These are phyloP conservation scores for Ormosia semicastrata DNA, from an alignment of 306 rosid genomes.

Conservation along the genomic window DNA sequence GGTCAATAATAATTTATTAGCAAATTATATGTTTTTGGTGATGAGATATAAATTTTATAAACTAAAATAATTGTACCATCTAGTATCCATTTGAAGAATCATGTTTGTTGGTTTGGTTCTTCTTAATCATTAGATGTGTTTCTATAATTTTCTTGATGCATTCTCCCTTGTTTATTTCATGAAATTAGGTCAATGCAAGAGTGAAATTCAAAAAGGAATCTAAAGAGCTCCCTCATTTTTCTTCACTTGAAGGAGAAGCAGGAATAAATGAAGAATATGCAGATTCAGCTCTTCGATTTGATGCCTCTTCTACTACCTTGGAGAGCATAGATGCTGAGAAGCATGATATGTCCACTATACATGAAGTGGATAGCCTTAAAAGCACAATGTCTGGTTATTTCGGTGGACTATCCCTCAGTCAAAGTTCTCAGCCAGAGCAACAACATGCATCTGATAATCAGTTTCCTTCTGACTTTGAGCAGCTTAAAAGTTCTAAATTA, in stretches of 20 bases:
- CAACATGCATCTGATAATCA: slow-evolving; percentile 55
- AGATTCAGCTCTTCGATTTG: slow-evolving; percentile 77
- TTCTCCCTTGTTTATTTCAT: slow-evolving; percentile 29
- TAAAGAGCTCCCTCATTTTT: slow-evolving; percentile 39
- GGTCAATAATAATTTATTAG: neutral
- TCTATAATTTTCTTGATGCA: slow-evolving; percentile 6
- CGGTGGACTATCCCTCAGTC: slow-evolving; percentile 59
- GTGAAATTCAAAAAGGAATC: slow-evolving; percentile 63
- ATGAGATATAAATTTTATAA: neutral
- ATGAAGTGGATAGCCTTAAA: slow-evolving; percentile 82
- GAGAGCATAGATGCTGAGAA: slow-evolving; percentile 83
- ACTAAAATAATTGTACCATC: neutral
- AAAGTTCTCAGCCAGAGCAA: slow-evolving; percentile 70
- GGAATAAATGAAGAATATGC: slow-evolving; percentile 71
- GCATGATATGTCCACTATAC: slow-evolving; percentile 64
- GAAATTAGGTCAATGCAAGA: slow-evolving; percentile 65
- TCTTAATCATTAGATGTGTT: neutral
- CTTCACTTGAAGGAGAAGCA: slow-evolving; percentile 62
- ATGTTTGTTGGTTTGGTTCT: slow-evolving; percentile 6
- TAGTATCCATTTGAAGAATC: slow-evolving; percentile 1
- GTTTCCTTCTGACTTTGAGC: slow-evolving; percentile 60
- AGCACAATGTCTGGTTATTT: slow-evolving; percentile 67
- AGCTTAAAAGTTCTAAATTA: slow-evolving; percentile 48
- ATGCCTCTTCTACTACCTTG: slow-evolving; percentile 87
- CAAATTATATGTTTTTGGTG: neutral